Percentiles rank a stretch among this genome's conserved stretches.
These are phyloP conservation scores for Neurospora discreta DNA, from an alignment of 495 filamentous ascomycete genomes.

Conservation along the genomic window DNA sequence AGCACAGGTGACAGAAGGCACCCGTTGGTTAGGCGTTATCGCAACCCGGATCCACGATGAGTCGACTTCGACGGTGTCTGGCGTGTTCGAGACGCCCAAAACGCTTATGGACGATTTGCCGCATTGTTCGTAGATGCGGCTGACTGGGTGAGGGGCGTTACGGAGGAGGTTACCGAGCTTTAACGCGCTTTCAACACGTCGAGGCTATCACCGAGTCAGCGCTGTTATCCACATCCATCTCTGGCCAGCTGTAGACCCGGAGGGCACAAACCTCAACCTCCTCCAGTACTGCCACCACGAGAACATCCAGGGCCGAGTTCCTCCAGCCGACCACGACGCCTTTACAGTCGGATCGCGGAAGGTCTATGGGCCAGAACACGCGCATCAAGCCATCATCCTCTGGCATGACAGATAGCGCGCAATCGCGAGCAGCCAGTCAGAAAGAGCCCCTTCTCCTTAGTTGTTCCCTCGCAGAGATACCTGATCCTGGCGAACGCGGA, in stretches of 20 bases:
- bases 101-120: conserved; percentile 75
- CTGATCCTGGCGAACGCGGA: conserved; percentile 66
- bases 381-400: conserved; percentile 94
- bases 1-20: conserved; percentile 65
- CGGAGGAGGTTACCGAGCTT: conserved; percentile 74
- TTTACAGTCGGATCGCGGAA: conserved; percentile 53
- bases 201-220: conserved; percentile 25
- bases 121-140: conserved; percentile 73
- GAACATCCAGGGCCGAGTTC: conserved; percentile 82
- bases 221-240: not conserved
- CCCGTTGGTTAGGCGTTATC: conserved; percentile 42
- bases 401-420: conserved; percentile 51
- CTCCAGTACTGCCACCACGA: conserved; percentile 80
- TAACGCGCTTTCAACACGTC: conserved; percentile 79
- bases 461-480: conserved; percentile 93
- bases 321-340: conserved; percentile 92
- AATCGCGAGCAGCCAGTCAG: conserved; percentile 37
- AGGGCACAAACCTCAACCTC: conserved; percentile 66
- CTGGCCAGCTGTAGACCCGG: not conserved
- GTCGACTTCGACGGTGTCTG: conserved; percentile 42
- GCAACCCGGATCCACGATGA: conserved; percentile 60
- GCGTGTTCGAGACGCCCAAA: conserved; percentile 64
- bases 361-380: conserved; percentile 95
- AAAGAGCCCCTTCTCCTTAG: conserved; percentile 89
- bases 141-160: conserved; percentile 69